A percentile compares a stretch with the other conserved stretches of the same genome.
These are phyloP conservation scores for Penicillium cinerascens DNA, from an alignment of 495 filamentous ascomycete species.

Conservation along the genomic window DNA sequence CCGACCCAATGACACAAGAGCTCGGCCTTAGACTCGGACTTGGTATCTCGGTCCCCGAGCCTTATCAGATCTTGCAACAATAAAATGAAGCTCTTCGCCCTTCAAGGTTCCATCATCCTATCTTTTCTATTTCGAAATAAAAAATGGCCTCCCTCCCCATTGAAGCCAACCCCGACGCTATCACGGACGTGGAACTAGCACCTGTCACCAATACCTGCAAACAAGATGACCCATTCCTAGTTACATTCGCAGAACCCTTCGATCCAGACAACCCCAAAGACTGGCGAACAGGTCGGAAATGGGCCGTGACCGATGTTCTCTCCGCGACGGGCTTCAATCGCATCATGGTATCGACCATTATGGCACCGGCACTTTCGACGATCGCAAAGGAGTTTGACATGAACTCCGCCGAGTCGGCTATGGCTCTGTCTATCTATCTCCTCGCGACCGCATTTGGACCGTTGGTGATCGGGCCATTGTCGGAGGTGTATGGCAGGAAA, in stretches of 20 bases:
- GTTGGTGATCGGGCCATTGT: constrained; percentile 59
- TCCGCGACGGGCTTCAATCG: constrained; percentile 52
- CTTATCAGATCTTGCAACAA: neutral
- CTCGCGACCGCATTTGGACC: constrained; percentile 65
- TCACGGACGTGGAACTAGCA: constrained; percentile 8
- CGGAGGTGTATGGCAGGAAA: constrained; percentile 66
- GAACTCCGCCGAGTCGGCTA: constrained; percentile 47
- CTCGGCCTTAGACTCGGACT: too few species aligned
- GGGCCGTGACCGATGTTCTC: constrained; percentile 47
- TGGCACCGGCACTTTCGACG: constrained; percentile 57
- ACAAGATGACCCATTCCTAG: constrained; percentile 21
- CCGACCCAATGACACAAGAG: too few species aligned
- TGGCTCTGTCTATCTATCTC: constrained; percentile 65
- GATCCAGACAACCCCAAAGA: constrained; percentile 44
- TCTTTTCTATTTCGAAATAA: too few species aligned
- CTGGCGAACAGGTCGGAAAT: constrained; percentile 47
- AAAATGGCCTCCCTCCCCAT: too few species aligned
- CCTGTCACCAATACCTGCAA: constrained; percentile 3
- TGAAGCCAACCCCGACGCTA: neutral
- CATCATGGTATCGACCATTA: constrained; percentile 64
- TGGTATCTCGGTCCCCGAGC: neutral
- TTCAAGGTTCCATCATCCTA: too few species aligned
- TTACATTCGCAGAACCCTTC: constrained; percentile 33
- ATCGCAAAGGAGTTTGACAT: constrained; percentile 58
- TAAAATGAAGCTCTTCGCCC: too few species aligned